A percentile compares a stretch with the other conserved stretches of the same genome.
Evolutionary conservation across 768 basidiomycete genomes (phyloP).

Genomic region (Coprinopsis strossmayeri): DNA sequence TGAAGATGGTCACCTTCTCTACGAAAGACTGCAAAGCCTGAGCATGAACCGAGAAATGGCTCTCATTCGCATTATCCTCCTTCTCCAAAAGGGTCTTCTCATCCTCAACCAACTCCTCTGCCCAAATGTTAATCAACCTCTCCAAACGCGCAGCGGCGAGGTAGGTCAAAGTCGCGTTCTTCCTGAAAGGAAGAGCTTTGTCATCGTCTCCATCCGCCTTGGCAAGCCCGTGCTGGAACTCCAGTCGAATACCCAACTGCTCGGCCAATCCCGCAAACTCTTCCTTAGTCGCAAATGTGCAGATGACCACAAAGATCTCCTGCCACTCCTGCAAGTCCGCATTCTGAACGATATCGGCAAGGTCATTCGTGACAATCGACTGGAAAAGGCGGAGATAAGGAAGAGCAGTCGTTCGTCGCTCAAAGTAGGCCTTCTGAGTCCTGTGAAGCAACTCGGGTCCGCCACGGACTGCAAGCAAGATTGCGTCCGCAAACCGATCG

Average conservation of each 20-base stretch:
- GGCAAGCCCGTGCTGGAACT: conserved; percentile 69
- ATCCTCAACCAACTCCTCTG: conserved; percentile 84
- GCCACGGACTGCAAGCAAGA: conserved; percentile 87
- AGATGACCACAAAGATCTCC: conserved; percentile 93
- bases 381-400: conserved; percentile 95
- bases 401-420: conserved; percentile 61
- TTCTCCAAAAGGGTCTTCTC: conserved; percentile 44
- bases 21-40: conserved; percentile 88
- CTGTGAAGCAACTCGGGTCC: conserved; percentile 80
- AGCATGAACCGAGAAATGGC: conserved; percentile 74
- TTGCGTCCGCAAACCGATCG: conserved; percentile 90
- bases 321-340: conserved; percentile 94
- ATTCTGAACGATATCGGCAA: conserved; percentile 92
- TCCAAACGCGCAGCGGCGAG: conserved; percentile 88
- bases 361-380: conserved; percentile 87
- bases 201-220: conserved; percentile 33
- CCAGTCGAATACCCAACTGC: conserved; percentile 85
- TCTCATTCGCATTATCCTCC: conserved; percentile 35
- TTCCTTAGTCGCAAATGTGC: conserved; percentile 82
- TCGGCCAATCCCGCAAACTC: conserved; percentile 88
- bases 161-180: conserved; percentile 89
- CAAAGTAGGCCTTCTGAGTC: conserved; percentile 93
- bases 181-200: conserved; percentile 48
- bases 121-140: conserved; percentile 85
- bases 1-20: conserved; percentile 95